Conservation (phyloP, 495 filamentous ascomycete species). For the Podospora sp. region DNA sequence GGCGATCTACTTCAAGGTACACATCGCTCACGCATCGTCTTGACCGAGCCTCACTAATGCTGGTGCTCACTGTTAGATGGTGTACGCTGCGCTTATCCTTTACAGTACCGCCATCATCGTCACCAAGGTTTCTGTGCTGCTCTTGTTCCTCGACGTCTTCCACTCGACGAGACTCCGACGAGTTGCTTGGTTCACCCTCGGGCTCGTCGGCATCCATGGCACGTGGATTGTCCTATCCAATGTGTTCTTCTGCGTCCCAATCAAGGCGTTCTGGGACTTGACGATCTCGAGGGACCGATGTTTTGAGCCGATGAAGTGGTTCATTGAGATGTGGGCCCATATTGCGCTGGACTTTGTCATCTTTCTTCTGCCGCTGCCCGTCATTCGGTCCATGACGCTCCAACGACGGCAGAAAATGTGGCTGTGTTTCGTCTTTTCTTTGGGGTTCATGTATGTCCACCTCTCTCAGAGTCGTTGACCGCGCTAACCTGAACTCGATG, state of each 20-base stretch:
- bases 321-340: conserved; percentile 3
- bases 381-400: conserved; percentile 19
- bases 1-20: background rate
- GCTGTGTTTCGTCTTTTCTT: conserved; percentile 17
- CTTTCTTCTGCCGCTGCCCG: conserved; percentile 6
- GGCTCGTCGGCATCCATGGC: background rate
- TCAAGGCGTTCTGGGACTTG: conserved; percentile 13
- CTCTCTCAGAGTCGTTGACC: background rate
- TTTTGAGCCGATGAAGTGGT: background rate
- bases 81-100: background rate
- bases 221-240: conserved; percentile 3
- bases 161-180: background rate
- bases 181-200: background rate
- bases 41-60: background rate
- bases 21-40: background rate
- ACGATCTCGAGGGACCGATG: background rate
- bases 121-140: conserved; percentile 15
- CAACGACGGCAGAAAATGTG: conserved; percentile 16
- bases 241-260: conserved; percentile 7
- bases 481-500: background rate
- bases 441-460: conserved; percentile 11
- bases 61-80: background rate
- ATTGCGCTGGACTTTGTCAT: conserved; percentile 15
- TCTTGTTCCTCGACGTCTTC: conserved; percentile 18
- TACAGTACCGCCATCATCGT: background rate